Base-by-base conservation (phyloP, 179 eudicot genomes). In the Nepenthes alata region DNA sequence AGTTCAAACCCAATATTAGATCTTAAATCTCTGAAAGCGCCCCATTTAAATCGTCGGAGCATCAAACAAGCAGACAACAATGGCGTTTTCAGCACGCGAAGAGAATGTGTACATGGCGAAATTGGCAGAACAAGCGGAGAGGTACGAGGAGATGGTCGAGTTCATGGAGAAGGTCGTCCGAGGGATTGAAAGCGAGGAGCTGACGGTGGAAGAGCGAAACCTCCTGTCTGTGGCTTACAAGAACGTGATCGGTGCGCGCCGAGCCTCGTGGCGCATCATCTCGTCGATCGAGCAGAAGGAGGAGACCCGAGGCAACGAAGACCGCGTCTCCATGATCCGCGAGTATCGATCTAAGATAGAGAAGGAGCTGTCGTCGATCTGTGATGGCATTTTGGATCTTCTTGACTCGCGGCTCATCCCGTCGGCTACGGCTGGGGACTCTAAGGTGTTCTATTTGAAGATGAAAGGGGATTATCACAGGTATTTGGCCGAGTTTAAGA, bases 401-500 rank as follows among this genome's bases (percentile, higher is more conserved):
- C 74, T 74, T n/a, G 77, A 74, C 53, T 34, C 61, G 4, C 57
- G 65, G 60, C 64, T 69, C 37, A 44, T 69, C 35, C 74, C 74
- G 4, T 61, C 74, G 5, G 67, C 70, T 1, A 14, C 77, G 10
- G 16, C 63, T n/a, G 74, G 67, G 2, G 77, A 74, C 16, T 74
- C 77, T 35, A 74, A 69, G 47, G 77, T 74, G 47, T 74, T 74
- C 50, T 74, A 74, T 15, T 44, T 74, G 51, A 74, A 74, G 15
- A 50, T 50, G 53, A 50, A 50, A 11, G 53, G 53, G 12, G 53
- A 50, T 50, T 50, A 50, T 13, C 77, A 74, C 45, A 58, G 77
- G 12, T 74, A 74, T 37, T 38, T 74, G 37, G 77, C 77, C 15
- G 77, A 74, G 67, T 74, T 74, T 62, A 74, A 74, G 73, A 61